These are phyloP conservation scores for Volutella citrinella DNA, from an alignment of 2,329 filamentous ascomycete species.

Conservation along the genomic window DNA sequence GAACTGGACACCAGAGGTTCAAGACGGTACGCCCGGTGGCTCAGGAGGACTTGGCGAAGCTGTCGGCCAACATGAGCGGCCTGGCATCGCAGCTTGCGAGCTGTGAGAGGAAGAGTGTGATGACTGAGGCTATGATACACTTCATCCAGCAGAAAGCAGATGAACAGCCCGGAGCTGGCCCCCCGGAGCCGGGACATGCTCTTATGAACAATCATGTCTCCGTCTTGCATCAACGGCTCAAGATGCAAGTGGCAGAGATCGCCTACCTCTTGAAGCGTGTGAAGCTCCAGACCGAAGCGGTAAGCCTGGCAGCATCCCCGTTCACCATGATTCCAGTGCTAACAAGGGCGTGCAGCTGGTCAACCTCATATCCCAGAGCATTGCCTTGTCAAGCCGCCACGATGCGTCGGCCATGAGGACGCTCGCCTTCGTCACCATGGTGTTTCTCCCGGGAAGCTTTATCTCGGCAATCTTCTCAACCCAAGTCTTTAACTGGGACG, in stretches of 20 bases:
- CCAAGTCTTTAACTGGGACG: slow-evolving; percentile 31
- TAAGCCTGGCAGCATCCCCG: slow-evolving; percentile 17
- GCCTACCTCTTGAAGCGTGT: slow-evolving; percentile 35
- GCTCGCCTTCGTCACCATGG: slow-evolving; percentile 40
- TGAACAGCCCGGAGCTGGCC: slow-evolving; percentile 3
- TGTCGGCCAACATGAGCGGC: slow-evolving; percentile 34
- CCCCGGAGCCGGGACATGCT: background rate
- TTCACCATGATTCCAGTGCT: background rate
- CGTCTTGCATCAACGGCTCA: slow-evolving; percentile 29
- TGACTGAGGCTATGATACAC: slow-evolving; percentile 30
- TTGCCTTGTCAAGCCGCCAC: slow-evolving; percentile 34
- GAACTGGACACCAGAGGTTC: slow-evolving; percentile 35
- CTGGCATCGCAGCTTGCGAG: slow-evolving; percentile 36
- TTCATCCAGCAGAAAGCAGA: slow-evolving; percentile 23
- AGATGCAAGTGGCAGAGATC: slow-evolving; percentile 36
- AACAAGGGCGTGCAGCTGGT: slow-evolving; percentile 28
- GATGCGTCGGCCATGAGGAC: slow-evolving; percentile 44
- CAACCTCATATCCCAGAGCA: slow-evolving; percentile 36
- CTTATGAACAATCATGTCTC: slow-evolving; percentile 25
- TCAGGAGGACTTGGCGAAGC: slow-evolving; percentile 25
- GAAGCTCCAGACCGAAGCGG: slow-evolving; percentile 38
- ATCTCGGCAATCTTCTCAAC: slow-evolving; percentile 41
- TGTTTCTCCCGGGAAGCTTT: slow-evolving; percentile 41
- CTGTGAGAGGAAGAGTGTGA: slow-evolving; percentile 33
- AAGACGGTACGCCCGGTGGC: slow-evolving; percentile 23